These are phyloP conservation scores for Neostapfia colusana DNA, from an alignment of 176 grass and related monocot genomes.

Conservation along the genomic window DNA sequence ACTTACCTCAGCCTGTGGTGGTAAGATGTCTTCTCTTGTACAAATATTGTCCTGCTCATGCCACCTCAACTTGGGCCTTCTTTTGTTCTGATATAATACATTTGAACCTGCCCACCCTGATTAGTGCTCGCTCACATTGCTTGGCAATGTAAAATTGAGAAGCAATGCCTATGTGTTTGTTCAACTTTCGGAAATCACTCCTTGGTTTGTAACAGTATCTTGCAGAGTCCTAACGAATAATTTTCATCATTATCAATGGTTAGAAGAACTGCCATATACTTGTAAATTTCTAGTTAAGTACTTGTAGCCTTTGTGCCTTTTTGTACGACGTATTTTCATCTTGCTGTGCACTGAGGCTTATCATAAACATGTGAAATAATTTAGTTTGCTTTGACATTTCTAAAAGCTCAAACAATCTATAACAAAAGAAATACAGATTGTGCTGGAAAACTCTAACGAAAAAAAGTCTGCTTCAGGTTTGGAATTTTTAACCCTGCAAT, in stretches of 20 bases:
- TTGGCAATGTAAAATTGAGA: neutral
- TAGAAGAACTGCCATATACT: neutral
- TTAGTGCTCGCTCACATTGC: neutral
- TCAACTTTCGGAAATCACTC: neutral
- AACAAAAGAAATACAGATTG: neutral
- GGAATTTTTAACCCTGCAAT: constrained; percentile 81
- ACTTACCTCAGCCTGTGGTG: constrained; percentile 90
- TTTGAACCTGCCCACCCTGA: neutral
- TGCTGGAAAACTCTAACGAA: constrained; percentile 21
- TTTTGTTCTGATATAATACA: neutral
- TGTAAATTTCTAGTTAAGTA: neutral
- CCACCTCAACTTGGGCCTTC: neutral
- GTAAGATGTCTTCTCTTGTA: constrained; percentile 47
- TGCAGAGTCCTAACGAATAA: neutral
- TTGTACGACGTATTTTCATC: neutral
- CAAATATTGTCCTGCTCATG: neutral
- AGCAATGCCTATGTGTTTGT: neutral
- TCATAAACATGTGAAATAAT: neutral
- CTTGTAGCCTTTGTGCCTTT: neutral
- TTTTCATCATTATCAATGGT: neutral
- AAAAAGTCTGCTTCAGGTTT: constrained; percentile 51
- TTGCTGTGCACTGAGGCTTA: neutral
- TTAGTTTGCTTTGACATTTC: neutral
- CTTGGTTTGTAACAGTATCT: neutral
- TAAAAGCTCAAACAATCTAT: no score